Conservation (phyloP, 352 stramenopile genomes). For the Phytophthora tubulina region DNA sequence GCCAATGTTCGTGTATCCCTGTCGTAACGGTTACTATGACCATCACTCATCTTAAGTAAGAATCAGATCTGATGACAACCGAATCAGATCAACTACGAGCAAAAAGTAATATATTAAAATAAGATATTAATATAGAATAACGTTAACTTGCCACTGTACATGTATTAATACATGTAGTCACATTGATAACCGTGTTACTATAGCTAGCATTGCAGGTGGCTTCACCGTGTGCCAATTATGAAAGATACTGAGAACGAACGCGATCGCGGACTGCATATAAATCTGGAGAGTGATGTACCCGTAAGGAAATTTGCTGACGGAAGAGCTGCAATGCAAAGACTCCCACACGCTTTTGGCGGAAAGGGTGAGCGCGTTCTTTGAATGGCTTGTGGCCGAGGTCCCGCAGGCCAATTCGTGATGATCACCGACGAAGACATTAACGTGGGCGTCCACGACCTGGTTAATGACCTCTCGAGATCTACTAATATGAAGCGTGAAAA, state of each 20-base stretch:
- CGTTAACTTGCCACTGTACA: too few species aligned
- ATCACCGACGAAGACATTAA: slow-evolving; percentile 63
- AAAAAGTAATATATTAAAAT: too few species aligned
- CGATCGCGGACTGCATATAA: slow-evolving; percentile 4
- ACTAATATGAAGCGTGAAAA: slow-evolving; percentile 1
- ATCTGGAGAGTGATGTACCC: slow-evolving; percentile 33
- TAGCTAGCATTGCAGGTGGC: too few species aligned
- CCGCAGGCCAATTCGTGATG: slow-evolving; percentile 45
- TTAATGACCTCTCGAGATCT: neutral
- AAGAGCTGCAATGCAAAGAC: slow-evolving; percentile 57
- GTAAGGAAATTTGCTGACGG: slow-evolving; percentile 52
- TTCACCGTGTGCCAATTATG: neutral
- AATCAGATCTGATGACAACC: neutral
- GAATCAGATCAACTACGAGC: neutral
- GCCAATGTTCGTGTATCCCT: slow-evolving; percentile 17
- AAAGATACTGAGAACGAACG: neutral
- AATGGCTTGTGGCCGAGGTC: neutral
- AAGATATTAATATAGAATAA: too few species aligned
- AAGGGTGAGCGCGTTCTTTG: slow-evolving; percentile 47
- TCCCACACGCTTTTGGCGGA: slow-evolving; percentile 51
- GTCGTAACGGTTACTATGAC: slow-evolving; percentile 22
- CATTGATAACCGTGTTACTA: too few species aligned
- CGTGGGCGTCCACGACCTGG: slow-evolving; percentile 25
- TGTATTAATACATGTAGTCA: too few species aligned
- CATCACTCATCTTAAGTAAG: slow-evolving; percentile 10